These are phyloP conservation scores for Emericellopsis cladophorae DNA, from an alignment of 2,329 filamentous ascomycete species.

Conservation along the genomic window DNA sequence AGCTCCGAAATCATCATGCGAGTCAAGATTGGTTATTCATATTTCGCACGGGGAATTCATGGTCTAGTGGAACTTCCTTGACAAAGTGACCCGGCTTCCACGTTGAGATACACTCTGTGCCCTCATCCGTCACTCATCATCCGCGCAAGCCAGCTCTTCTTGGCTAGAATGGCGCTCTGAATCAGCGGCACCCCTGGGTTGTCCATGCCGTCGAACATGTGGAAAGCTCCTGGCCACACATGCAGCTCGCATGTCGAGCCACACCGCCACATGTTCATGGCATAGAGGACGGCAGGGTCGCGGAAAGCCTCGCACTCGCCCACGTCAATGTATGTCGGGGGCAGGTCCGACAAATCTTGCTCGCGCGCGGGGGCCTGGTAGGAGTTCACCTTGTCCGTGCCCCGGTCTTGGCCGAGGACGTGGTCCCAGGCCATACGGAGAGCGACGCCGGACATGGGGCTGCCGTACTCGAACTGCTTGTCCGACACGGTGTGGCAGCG, in stretches of 20 bases:
- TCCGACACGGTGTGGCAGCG: slow-evolving; percentile 15
- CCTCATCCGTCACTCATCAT: not conserved
- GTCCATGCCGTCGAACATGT: slow-evolving; percentile 20
- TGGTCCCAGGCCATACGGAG: slow-evolving; percentile 27
- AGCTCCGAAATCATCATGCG: too few species aligned
- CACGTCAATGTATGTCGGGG: slow-evolving; percentile 28
- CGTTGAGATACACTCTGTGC: too few species aligned
- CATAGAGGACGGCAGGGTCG: slow-evolving; percentile 25
- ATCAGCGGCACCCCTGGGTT: not conserved
- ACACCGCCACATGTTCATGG: slow-evolving; percentile 23
- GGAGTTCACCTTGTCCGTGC: slow-evolving; percentile 16
- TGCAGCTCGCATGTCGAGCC: slow-evolving; percentile 22
- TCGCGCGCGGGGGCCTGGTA: slow-evolving; percentile 23
- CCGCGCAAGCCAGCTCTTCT: not conserved
- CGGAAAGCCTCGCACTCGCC: slow-evolving; percentile 29
- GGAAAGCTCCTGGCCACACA: slow-evolving; percentile 26
- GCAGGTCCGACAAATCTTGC: slow-evolving; percentile 20
- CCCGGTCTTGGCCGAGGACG: slow-evolving; percentile 22
- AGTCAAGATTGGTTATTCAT: too few species aligned
- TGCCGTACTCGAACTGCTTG: slow-evolving; percentile 16
- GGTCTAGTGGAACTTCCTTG: too few species aligned
- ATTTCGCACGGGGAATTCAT: too few species aligned
- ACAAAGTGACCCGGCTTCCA: too few species aligned
- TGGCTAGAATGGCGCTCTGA: not conserved
- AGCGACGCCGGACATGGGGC: slow-evolving; percentile 20